phyloP scores from a whole-genome alignment of 2,329 filamentous ascomycete genomes.

The Sporothrix humicola region DNA sequence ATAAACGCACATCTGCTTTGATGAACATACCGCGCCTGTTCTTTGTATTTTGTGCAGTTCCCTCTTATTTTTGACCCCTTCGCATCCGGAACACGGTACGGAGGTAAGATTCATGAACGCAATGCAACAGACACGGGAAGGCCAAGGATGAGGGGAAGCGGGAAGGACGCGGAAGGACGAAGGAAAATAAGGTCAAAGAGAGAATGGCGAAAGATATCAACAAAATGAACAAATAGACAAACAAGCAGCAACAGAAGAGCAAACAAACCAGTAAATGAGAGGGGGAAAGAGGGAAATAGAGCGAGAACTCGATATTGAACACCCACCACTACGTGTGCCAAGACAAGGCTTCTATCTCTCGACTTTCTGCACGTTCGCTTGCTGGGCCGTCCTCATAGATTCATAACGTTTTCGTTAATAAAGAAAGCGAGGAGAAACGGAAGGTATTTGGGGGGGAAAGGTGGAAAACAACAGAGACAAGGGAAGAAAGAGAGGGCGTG shows the following conservation, averaged over 20 bases:
- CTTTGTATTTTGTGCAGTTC: too few relatives aligned
- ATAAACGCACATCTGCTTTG: background rate
- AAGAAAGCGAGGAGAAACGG: background rate
- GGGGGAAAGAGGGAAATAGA: background rate
- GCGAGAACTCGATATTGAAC: background rate
- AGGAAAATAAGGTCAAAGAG: background rate
- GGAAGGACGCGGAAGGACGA: background rate
- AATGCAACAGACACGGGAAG: constrained; percentile 11
- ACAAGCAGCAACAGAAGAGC: too few relatives aligned
- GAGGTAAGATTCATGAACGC: background rate
- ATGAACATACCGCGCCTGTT: too few relatives aligned
- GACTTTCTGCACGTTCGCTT: background rate
- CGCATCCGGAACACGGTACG: background rate
- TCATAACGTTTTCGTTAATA: background rate
- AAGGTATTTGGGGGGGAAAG: background rate
- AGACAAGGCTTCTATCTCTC: constrained; percentile 15
- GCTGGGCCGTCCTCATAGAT: background rate
- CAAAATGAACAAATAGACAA: background rate
- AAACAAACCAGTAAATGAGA: background rate
- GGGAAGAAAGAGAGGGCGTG: background rate
- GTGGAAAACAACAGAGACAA: too few relatives aligned
- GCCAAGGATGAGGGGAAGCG: background rate
- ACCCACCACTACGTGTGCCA: constrained; percentile 1
- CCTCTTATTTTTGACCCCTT: too few relatives aligned
- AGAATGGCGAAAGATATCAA: constrained; percentile 1